Conservation (phyloP, 352 stramenopile species). For the Plasmopara viticola region DNA sequence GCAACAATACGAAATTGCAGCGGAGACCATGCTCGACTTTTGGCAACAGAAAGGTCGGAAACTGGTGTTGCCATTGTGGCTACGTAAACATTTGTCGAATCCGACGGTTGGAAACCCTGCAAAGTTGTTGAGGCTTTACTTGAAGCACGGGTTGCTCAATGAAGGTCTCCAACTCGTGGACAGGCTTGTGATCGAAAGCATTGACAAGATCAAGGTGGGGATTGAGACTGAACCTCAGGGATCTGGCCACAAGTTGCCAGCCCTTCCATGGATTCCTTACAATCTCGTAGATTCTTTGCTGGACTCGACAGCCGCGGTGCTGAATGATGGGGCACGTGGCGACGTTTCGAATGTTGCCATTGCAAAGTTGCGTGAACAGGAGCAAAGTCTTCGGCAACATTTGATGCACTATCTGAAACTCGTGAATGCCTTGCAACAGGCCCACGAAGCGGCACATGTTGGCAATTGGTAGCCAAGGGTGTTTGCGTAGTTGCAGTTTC, state of each 20-base stretch:
- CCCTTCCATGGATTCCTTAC: constrained; percentile 65
- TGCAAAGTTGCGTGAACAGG: constrained; percentile 18
- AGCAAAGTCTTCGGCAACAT: constrained; percentile 34
- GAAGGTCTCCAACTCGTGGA: constrained; percentile 57
- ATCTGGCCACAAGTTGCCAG: constrained; percentile 8
- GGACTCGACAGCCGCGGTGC: constrained; percentile 34
- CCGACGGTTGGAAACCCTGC: constrained; percentile 38
- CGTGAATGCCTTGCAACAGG: constrained; percentile 43
- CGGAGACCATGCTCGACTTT: constrained; percentile 43
- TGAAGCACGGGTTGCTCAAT: constrained; percentile 55
- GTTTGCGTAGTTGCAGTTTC: neutral
- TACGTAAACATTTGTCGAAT: constrained; percentile 36
- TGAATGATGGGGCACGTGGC: constrained; percentile 17
- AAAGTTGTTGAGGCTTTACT: constrained; percentile 49
- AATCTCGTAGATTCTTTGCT: constrained; percentile 59
- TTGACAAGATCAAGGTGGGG: constrained; percentile 4
- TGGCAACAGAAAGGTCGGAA: constrained; percentile 48
- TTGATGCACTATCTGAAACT: constrained; percentile 51
- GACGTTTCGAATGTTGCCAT: constrained; percentile 18
- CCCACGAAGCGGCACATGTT: constrained; percentile 37
- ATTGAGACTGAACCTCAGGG: constrained; percentile 34
- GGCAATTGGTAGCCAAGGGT: no score
- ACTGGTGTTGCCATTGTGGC: constrained; percentile 52
- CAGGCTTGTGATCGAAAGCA: constrained; percentile 25
- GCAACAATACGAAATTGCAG: constrained; percentile 51